Base-by-base conservation (phyloP, 75 land plant species). In the Picea glauca region DNA sequence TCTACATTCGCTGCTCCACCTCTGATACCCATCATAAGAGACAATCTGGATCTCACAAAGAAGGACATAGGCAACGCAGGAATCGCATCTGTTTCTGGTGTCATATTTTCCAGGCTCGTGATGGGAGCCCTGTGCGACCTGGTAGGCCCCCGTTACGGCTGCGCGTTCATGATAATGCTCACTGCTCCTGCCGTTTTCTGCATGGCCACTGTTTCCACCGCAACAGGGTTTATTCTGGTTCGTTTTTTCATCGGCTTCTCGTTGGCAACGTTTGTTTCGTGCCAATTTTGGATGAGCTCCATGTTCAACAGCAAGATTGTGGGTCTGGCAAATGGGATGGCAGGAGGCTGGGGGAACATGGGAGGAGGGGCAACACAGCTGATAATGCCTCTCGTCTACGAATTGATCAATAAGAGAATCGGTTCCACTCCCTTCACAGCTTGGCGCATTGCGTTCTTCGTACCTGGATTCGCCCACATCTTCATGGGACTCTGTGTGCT, bases 1-100 rank as follows among this genome's bases (percentile, higher is more conserved):
- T 95, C 98, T 62, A 93, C 92, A 58, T 94, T 94, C 77, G 96
- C 98, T 3, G 91, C 96, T n/a, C 94, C 96, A 0, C 98, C 96
- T 4, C 87, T 95, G 32, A 91, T 95, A 7, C 98, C 96, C 14
- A 77, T 95, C 78, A 95, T 95, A 58, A 86, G 94, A 17, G 98
- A 93, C 72, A 92, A 93, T 81, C 92, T 93, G 30, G 78, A 87
- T 81, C 85, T 95, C 60, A 95, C 87, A 5, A 90, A 85, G 73
- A 15, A 11, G 38, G 96, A 93, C 77, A 88, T 95, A 11, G 98
- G 94, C 12, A 85, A 87, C 59, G 96, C 98, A 35, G 90, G 92
- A 31, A 83, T 93, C 65, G 94, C 96, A n/a, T 88, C 98, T 18
- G 90, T 95, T 13, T 88, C 98, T 0, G 96, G 98, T 2, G 80